These are phyloP conservation scores for Verticillium nonalfalfae DNA, from an alignment of 2,329 filamentous ascomycete species.

Conservation along the genomic window DNA sequence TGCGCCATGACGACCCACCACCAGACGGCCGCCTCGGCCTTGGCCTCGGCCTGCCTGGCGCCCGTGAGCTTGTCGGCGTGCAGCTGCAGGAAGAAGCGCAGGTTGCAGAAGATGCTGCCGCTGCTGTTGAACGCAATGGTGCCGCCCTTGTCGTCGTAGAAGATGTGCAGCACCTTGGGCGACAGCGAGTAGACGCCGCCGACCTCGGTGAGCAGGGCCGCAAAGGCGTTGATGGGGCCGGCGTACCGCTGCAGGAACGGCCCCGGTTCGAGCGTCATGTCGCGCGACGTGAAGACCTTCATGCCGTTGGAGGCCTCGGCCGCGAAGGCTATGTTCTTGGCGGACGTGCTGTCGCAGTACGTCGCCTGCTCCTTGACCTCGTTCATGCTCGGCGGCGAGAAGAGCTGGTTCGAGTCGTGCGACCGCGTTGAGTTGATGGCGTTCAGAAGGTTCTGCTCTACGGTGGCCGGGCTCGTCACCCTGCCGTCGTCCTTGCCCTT, in stretches of 20 bases:
- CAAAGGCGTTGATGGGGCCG: constrained; percentile 62
- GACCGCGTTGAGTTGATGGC: constrained; percentile 74
- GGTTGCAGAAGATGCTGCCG: constrained; percentile 90
- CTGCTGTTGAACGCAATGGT: constrained; percentile 90
- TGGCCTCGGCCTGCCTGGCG: constrained; percentile 32
- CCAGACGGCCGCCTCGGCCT: constrained; percentile 66
- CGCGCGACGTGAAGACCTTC: constrained; percentile 64
- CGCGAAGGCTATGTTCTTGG: constrained; percentile 65
- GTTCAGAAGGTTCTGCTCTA: constrained; percentile 67
- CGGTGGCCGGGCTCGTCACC: constrained; percentile 52
- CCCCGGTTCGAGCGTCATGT: constrained; percentile 38
- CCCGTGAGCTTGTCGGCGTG: constrained; percentile 48
- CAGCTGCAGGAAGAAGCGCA: constrained; percentile 77
- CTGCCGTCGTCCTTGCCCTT: constrained; percentile 37
- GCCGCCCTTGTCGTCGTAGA: constrained; percentile 70
- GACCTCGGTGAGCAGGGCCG: constrained; percentile 61
- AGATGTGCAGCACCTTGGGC: constrained; percentile 70
- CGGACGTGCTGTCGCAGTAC: constrained; percentile 76
- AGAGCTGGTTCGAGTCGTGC: constrained; percentile 68
- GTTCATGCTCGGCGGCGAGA: constrained; percentile 63
- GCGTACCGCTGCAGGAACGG: constrained; percentile 57
- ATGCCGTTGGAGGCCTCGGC: constrained; percentile 66
- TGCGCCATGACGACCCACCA: constrained; percentile 97
- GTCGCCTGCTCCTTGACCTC: constrained; percentile 75
- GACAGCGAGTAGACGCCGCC: constrained; percentile 67